phyloP scores from a whole-genome alignment of 2,329 filamentous ascomycete species.

The Cadophora sp. region DNA sequence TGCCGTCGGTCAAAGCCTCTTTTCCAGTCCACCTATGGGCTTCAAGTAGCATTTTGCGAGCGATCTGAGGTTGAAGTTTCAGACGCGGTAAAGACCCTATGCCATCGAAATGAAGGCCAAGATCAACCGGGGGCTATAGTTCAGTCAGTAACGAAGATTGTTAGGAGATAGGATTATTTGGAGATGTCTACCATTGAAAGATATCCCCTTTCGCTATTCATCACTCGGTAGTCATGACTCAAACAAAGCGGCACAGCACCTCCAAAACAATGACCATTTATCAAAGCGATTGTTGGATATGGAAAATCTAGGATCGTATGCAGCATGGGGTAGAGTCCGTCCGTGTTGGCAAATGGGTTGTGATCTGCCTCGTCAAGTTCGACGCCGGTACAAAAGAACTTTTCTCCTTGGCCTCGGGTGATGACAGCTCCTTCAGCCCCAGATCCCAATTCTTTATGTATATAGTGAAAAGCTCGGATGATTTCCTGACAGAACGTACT shows the following conservation, averaged over 20 bases:
- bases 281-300: conserved; percentile 4
- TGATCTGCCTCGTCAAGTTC: conserved; percentile 3
- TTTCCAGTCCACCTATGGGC: no score
- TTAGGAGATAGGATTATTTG: no score
- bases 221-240: no score
- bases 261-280: conserved; percentile 6
- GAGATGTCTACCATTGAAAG: no score
- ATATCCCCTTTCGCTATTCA: no score
- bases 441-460: no score
- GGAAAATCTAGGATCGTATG: neutral
- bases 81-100: neutral
- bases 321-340: neutral
- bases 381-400: conserved; percentile 8
- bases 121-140: no score
- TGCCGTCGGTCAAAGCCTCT: neutral
- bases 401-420: neutral
- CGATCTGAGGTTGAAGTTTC: conserved; percentile 2
- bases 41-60: neutral
- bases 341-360: neutral
- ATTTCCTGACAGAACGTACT: no score
- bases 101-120: no score
- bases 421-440: neutral
- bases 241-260: no score
- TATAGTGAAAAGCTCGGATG: no score
- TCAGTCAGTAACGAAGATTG: no score